These are phyloP conservation scores for Rhizopogon roseolus DNA, from an alignment of 768 basidiomycete genomes.

Conservation along the genomic window DNA sequence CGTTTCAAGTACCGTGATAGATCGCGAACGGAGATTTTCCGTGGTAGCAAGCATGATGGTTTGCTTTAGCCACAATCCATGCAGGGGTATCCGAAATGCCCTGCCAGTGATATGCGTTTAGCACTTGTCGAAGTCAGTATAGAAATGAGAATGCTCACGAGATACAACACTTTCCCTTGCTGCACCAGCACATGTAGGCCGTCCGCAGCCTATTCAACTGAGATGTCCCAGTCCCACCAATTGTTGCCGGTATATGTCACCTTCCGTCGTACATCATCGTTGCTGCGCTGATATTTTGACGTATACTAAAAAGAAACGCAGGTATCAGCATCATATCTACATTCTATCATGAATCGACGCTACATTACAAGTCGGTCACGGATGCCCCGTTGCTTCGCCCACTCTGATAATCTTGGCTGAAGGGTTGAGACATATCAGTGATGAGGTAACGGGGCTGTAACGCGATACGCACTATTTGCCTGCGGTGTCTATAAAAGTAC, in stretches of 20 bases:
- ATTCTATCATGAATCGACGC: constrained; percentile 13
- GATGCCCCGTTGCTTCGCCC: constrained; percentile 35
- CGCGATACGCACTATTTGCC: constrained; percentile 33
- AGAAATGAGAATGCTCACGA: constrained; percentile 15
- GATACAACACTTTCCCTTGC: constrained; percentile 46
- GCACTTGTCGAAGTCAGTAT: too few relatives aligned
- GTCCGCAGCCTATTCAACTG: constrained; percentile 54
- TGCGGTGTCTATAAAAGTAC: constrained; percentile 46
- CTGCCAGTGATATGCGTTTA: not conserved
- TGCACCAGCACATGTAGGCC: constrained; percentile 46
- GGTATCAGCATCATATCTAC: not conserved
- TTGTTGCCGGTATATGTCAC: constrained; percentile 45
- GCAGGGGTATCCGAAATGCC: constrained; percentile 27
- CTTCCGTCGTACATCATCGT: constrained; percentile 21
- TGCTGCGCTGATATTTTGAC: constrained; percentile 11
- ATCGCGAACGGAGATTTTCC: constrained; percentile 40
- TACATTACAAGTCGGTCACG: constrained; percentile 41
- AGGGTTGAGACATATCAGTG: not conserved
- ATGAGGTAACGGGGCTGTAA: constrained; percentile 3
- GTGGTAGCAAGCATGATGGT: constrained; percentile 34
- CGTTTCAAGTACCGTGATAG: constrained; percentile 36
- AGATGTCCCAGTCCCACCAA: constrained; percentile 45
- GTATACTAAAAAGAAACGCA: constrained; percentile 13
- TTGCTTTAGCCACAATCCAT: constrained; percentile 31
- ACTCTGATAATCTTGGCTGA: constrained; percentile 40